Percentiles rank a stretch among this genome's conserved stretches.
phyloP scores from a whole-genome alignment of 495 filamentous ascomycete genomes.

The Sphaerosporella brunnea region DNA sequence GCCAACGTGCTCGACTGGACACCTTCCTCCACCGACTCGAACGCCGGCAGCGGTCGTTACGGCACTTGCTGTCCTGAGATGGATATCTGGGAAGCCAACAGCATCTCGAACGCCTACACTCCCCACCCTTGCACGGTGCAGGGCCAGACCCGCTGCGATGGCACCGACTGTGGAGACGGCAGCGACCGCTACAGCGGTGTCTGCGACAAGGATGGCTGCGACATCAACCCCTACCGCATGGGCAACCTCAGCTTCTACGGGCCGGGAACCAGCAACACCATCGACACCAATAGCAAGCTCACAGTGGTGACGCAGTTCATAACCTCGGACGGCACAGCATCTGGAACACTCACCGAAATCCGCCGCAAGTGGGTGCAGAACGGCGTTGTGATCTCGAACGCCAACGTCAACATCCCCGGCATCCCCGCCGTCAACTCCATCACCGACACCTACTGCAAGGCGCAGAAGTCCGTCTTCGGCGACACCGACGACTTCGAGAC shows the following conservation, averaged over 20 bases:
- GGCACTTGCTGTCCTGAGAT: constrained; percentile 58
- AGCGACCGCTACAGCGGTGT: constrained; percentile 14
- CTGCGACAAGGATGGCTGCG: constrained; percentile 32
- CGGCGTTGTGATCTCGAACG: constrained; percentile 44
- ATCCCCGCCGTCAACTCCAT: constrained; percentile 36
- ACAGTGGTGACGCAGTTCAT: constrained; percentile 59
- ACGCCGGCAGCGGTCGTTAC: constrained; percentile 39
- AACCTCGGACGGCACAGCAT: constrained; percentile 33
- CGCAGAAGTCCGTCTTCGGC: constrained; percentile 42
- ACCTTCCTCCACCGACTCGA: constrained; percentile 32
- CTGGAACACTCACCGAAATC: constrained; percentile 43
- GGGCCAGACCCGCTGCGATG: constrained; percentile 36
- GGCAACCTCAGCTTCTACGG: constrained; percentile 48
- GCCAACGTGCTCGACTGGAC: constrained; percentile 41
- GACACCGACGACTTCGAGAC: constrained; percentile 40
- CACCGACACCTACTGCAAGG: constrained; percentile 42
- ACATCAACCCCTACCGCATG: constrained; percentile 59
- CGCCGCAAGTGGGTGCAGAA: constrained; percentile 55
- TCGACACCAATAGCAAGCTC: constrained; percentile 45
- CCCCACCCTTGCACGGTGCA: constrained; percentile 45
- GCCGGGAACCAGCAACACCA: constrained; percentile 30
- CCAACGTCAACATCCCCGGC: constrained; percentile 31
- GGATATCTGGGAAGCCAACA: constrained; percentile 55
- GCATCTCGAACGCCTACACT: constrained; percentile 38
- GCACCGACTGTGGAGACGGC: constrained; percentile 35